A percentile compares a stretch with the other conserved stretches of the same genome.
Conservation (phyloP, 768 basidiomycete genomes). For the Lactarius vividus region DNA sequence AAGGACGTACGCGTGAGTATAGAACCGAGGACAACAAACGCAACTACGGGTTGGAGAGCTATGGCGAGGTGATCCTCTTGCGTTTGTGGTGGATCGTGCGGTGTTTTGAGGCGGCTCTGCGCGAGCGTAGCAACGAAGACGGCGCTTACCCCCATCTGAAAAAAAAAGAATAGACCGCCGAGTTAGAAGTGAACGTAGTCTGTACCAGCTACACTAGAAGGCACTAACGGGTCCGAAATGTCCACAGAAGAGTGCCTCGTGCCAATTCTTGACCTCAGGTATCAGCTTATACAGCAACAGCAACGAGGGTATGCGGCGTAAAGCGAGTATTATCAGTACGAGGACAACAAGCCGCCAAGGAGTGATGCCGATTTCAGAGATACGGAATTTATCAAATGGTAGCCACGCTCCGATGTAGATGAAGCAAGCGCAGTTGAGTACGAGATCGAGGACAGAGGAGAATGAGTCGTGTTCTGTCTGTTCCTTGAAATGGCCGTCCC, state of each 20-base stretch:
- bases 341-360: conserved; percentile 75
- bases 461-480: conserved; percentile 85
- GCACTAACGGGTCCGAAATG: conserved; percentile 66
- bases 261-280: conserved; percentile 82
- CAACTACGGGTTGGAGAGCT: conserved; percentile 75
- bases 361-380: conserved; percentile 54
- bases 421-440: conserved; percentile 79
- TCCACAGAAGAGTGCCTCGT: conserved; percentile 86
- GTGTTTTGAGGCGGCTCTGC: conserved; percentile 54
- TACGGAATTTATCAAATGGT: conserved; percentile 59
- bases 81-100: conserved; percentile 56
- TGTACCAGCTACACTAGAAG: background rate
- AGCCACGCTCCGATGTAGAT: conserved; percentile 88
- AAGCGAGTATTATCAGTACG: conserved; percentile 60
- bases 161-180: background rate
- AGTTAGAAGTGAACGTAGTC: background rate
- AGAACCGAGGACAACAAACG: conserved; percentile 84
- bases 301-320: conserved; percentile 81
- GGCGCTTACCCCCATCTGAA: conserved; percentile 87
- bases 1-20: conserved; percentile 65
- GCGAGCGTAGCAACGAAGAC: conserved; percentile 85
- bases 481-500: conserved; percentile 81
- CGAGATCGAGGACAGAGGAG: conserved; percentile 85
- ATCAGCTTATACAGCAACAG: conserved; percentile 77
- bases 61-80: conserved; percentile 71